Percentiles rank a stretch among this genome's conserved stretches.
These are phyloP conservation scores for Amorphotheca resinae DNA, from an alignment of 495 filamentous ascomycete genomes.

Conservation along the genomic window DNA sequence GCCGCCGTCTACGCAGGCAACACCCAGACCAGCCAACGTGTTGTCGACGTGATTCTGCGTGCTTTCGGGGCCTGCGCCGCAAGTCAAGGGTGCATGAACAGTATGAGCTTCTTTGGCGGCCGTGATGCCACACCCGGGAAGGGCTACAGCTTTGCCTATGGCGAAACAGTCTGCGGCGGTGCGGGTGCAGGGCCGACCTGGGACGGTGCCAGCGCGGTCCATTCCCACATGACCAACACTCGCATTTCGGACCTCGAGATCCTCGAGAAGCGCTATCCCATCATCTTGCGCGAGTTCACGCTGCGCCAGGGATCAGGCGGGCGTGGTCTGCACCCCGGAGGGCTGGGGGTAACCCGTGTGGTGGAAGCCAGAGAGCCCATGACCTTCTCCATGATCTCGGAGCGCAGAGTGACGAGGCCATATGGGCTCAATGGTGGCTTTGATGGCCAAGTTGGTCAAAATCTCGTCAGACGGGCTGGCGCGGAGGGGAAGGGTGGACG, in stretches of 20 bases:
- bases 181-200: slow-evolving; percentile 51
- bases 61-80: slow-evolving; percentile 22
- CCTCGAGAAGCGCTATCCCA: slow-evolving; percentile 56
- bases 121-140: not conserved
- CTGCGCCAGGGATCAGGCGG: slow-evolving; percentile 33
- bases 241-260: slow-evolving; percentile 60
- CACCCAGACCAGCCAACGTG: slow-evolving; percentile 19
- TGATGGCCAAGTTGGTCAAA: slow-evolving; percentile 4
- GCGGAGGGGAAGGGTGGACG: slow-evolving; percentile 31
- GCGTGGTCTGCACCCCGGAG: slow-evolving; percentile 20
- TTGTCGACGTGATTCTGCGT: slow-evolving; percentile 21
- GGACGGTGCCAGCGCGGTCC: slow-evolving; percentile 53
- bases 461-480: slow-evolving; percentile 17
- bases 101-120: slow-evolving; percentile 13
- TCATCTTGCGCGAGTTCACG: slow-evolving; percentile 47
- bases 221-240: slow-evolving; percentile 66
- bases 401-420: slow-evolving; percentile 9
- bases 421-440: slow-evolving; percentile 13
- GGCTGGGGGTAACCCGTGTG: slow-evolving; percentile 23
- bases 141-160: slow-evolving; percentile 45
- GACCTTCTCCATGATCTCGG: slow-evolving; percentile 6
- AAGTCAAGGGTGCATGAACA: slow-evolving; percentile 20
- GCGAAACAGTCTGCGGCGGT: slow-evolving; percentile 59
- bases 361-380: slow-evolving; percentile 6
- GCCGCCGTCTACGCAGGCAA: slow-evolving; percentile 22